Base-by-base conservation (phyloP, 176 grass and related monocot genomes). In the Oryza longistaminata region DNA sequence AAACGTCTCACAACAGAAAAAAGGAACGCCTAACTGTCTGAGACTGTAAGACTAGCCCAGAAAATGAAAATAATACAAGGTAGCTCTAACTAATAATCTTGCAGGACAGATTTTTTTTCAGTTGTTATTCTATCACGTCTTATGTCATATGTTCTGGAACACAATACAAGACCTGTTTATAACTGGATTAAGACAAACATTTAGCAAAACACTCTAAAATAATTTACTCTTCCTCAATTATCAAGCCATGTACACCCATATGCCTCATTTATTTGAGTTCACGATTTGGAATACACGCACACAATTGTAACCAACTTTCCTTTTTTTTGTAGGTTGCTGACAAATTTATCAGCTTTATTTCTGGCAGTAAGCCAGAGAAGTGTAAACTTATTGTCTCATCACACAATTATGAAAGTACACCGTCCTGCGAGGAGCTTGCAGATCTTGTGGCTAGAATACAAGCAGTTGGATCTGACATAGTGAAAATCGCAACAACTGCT, bases 341-440 rank as follows among this genome's bases (percentile, higher is more conserved):
- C 43, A 82, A 93, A 50, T 98, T 98, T 85, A 64, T 98, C 45
- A 87, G 68, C 82, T 79, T 82, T 37, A 82, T 98, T 74, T 87
- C 91, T 94, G 93, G 79, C 21, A 78, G 87, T 73, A 98, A 93
- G 61, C 93, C 89, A 71, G 89, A 94, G 15, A 96, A 94, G 68
- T 98, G 94, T 81, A 92, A 92, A 85, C 89, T 98, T 76, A 98
- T 98, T 85, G 85, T 98, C 88, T 98, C 95, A 66, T 98, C 95
- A 81, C 96, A 98, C 87, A 98, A 98, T 83, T 98, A 94, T 69
- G 75, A 96, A 90, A 88, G 29, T 16, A 98, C 96, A 62, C 96
- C 96, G 87, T 92, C 96, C 35, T 83, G 84, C 45, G 91, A 98
- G 65, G 96, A 95, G 62, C 82, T 96, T 72, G 74, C 88, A 68